Base-by-base conservation (phyloP, 2,329 filamentous ascomycete genomes). In the Escovopsis sp. region DNA sequence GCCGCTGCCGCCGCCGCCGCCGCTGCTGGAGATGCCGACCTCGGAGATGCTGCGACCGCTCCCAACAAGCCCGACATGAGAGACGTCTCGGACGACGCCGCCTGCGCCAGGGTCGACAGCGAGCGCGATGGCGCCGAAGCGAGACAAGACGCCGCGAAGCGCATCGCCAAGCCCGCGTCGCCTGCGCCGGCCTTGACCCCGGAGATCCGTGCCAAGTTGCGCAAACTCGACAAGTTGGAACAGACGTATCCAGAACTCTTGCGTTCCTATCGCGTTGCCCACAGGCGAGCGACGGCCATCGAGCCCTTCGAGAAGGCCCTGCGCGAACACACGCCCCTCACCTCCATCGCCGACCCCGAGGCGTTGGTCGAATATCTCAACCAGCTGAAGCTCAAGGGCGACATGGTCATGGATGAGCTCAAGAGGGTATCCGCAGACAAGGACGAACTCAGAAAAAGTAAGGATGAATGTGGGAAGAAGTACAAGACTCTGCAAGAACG, bases 351-450 rank as follows among this genome's bases (percentile, higher is more conserved):
- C 45, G 90, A 98, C 40, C 84, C 88, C 0, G 72, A 75, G 35
- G 79, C 86, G 2, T 66, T 98, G 25, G 72, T 86, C 6, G 88
- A 96, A 56, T 98, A 94, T 50, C 66, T 98, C 19, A 85, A 79
- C 46, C 85, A 94, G 55, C 60, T 93, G 28, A 88, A 78, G 41
- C 57, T 87, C 35, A 88, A 92, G 51, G 78, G 79, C 29, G 84
- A 93, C 48, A 92, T 98, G 82, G 77, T 93, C 3, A 78, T 92
- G 72, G 81, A 93, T 31, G 90, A 98, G 57, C 65, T 94, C 38
- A 94, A 92, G 60, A 70, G 85, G 11, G 76, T 96, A 0, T 80
- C 85, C 0, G 70, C 71, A 4, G 87, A 96, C 51, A 79, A 81
- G 39, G 84, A 94, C 41, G 72, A 76, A 13, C 66, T 81, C 41